Evolutionary conservation across 495 filamentous ascomycete genomes (phyloP), one percentile per base, ranked within the genome.

Genomic region (Hyaloscypha bicolor): DNA sequence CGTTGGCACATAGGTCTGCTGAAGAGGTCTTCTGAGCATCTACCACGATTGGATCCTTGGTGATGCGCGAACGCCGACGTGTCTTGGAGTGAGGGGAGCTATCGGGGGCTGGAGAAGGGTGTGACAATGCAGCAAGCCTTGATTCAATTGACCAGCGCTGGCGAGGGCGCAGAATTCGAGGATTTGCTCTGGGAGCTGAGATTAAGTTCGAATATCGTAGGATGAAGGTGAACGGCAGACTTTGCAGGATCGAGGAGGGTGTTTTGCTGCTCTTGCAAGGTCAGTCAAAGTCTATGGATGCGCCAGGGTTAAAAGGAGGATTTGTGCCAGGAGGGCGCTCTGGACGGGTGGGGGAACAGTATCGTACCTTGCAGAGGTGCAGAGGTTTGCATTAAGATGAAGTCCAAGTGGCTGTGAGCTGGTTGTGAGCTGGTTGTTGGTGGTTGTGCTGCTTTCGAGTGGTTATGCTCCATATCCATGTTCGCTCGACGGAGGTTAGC

Each of bases 1-100:
- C 70, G 69, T 72, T 69, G 70, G 72, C 62, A 71, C 72, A 74
- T 74, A 71, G 71, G 63, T 70, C 58, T 73, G 64, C 58, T 63
- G 65, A 67, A 65, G 37, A 55, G 63, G 37, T 55, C 31, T 57
- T 60, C 29, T 55, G 56, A 45, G 68, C 71, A 73, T 73, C 68
- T 63, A 73, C 68, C 58, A 68, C 67, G 62, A 68, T 51, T 58
- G 56, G 39, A 31, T 29, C 35, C 21, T 39, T 33, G 55, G 14
- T 48, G 42, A 56, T 63, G 62, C 60, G 68, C 68, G 48, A 53
- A 60, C 39, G 48, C 65, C 65, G 33, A 55, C 14, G 55, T 16
- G 22, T 32, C 19, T 14, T 51, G 29, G 60, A 52, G 21, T 55
- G 29, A 9, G 30, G 31, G 56, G 56, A 30, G 56, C 19, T 32